Conservation (phyloP, 139 green algal genomes). For the Parachlorella kessleri region DNA sequence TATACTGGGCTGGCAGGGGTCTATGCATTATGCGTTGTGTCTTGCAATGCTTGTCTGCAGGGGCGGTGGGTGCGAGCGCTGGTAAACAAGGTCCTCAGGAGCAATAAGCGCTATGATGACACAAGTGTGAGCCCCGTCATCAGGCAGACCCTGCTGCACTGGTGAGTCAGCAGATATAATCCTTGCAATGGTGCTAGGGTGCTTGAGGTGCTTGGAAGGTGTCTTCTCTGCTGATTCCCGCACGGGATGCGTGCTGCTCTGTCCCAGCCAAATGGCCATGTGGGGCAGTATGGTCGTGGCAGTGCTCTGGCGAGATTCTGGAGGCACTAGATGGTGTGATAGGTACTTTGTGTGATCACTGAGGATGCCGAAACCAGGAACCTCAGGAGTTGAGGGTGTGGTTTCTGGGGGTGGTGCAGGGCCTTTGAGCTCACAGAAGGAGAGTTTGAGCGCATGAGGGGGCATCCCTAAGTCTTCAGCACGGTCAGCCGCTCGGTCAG, state of each 20-base stretch:
- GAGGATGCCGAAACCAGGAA: too few species aligned
- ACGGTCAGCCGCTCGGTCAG: too few species aligned
- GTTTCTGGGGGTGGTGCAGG: constrained; percentile 13
- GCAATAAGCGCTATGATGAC: constrained; percentile 46
- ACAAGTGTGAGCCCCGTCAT: constrained; percentile 52
- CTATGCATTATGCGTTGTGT: too few species aligned
- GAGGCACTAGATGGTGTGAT: too few species aligned
- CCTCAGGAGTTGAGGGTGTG: not conserved
- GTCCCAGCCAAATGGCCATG: not conserved
- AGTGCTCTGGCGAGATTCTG: too few species aligned
- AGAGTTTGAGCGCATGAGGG: constrained; percentile 42
- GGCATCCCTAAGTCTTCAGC: constrained; percentile 8
- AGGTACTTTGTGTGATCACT: too few species aligned
- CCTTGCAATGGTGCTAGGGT: not conserved
- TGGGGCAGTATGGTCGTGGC: too few species aligned
- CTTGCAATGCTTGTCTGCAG: not conserved
- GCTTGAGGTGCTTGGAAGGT: not conserved
- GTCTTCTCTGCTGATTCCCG: not conserved
- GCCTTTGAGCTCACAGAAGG: constrained; percentile 57
- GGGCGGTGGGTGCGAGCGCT: constrained; percentile 45
- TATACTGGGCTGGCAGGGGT: too few species aligned
- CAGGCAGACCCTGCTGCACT: constrained; percentile 61
- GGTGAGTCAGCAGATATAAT: not conserved
- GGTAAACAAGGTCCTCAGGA: constrained; percentile 47
- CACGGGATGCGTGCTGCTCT: not conserved